Percentiles rank a stretch among this genome's conserved stretches.
Evolutionary conservation across 495 filamentous ascomycete species (phyloP).

Genomic region (Daldinia bambusicola): DNA sequence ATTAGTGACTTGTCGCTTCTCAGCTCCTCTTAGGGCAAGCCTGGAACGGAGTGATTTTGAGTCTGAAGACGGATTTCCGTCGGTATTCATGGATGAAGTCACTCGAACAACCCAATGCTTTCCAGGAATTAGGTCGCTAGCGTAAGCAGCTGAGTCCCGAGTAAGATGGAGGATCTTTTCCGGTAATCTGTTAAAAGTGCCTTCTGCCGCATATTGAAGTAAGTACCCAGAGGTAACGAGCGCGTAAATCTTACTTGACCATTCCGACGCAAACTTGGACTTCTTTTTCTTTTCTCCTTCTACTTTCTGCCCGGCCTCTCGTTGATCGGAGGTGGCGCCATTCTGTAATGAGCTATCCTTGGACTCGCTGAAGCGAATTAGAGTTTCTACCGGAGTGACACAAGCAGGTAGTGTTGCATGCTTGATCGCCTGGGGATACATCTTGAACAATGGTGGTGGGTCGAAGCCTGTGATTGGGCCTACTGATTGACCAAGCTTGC

Average conservation of each 20-base stretch:
- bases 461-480: slow-evolving; percentile 66
- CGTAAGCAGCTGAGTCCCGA: slow-evolving; percentile 90
- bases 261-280: slow-evolving; percentile 68
- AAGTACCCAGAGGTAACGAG: slow-evolving; percentile 84
- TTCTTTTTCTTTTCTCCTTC: slow-evolving; percentile 57
- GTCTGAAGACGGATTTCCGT: slow-evolving; percentile 64
- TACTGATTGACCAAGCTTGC: slow-evolving; percentile 25
- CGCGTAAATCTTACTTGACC: slow-evolving; percentile 85
- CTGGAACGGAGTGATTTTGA: slow-evolving; percentile 74
- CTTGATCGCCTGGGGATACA: slow-evolving; percentile 84
- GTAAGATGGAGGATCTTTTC: slow-evolving; percentile 88
- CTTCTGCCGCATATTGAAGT: slow-evolving; percentile 86
- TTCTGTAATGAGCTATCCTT: slow-evolving; percentile 56
- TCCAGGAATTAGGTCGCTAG: slow-evolving; percentile 90
- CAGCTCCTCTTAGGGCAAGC: slow-evolving; percentile 72
- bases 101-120: slow-evolving; percentile 93
- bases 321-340: slow-evolving; percentile 40
- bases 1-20: slow-evolving; percentile 70
- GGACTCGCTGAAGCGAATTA: slow-evolving; percentile 70
- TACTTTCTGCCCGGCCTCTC: slow-evolving; percentile 48
- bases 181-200: slow-evolving; percentile 80
- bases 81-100: slow-evolving; percentile 74
- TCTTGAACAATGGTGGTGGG: slow-evolving; percentile 86
- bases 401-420: slow-evolving; percentile 63
- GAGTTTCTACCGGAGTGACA: slow-evolving; percentile 62